phyloP scores from a whole-genome alignment of 129 eudicot genomes.

The Artemisia annua region DNA sequence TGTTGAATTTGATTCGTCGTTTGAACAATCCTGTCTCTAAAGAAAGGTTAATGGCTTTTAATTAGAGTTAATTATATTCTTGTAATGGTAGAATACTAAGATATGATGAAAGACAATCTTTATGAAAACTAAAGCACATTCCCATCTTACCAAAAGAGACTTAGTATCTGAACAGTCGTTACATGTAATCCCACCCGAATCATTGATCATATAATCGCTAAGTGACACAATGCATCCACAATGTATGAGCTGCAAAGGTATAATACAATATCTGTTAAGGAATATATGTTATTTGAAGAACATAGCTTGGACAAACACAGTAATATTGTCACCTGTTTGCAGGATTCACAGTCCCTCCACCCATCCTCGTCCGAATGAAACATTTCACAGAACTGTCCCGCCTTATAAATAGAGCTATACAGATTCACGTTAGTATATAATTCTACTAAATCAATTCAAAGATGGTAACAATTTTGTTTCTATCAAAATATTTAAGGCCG shows the following conservation, averaged over 20 bases:
- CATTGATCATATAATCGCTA: slow-evolving; percentile 46
- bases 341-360: too few species aligned
- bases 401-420: too few species aligned
- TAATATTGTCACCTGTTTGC: slow-evolving; percentile 28
- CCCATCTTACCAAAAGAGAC: slow-evolving; percentile 38
- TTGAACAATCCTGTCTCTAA: too few species aligned
- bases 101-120: background rate
- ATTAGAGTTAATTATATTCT: background rate
- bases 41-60: background rate
- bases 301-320: background rate
- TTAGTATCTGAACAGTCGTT: slow-evolving; percentile 43
- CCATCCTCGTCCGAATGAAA: too few species aligned
- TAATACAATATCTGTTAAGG: background rate
- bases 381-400: too few species aligned
- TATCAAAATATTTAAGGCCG: background rate
- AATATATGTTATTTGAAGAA: background rate
- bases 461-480: background rate
- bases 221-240: slow-evolving; percentile 68
- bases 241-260: slow-evolving; percentile 48
- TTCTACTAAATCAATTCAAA: slow-evolving; percentile 22
- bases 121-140: slow-evolving; percentile 2
- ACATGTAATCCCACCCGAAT: slow-evolving; percentile 60
- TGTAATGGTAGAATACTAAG: background rate
- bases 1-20: too few species aligned
- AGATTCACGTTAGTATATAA: background rate